Evolutionary conservation across 2,329 filamentous ascomycete species (phyloP), one percentile per base, ranked within the genome.

Genomic region (Neofusicoccum parvum): DNA sequence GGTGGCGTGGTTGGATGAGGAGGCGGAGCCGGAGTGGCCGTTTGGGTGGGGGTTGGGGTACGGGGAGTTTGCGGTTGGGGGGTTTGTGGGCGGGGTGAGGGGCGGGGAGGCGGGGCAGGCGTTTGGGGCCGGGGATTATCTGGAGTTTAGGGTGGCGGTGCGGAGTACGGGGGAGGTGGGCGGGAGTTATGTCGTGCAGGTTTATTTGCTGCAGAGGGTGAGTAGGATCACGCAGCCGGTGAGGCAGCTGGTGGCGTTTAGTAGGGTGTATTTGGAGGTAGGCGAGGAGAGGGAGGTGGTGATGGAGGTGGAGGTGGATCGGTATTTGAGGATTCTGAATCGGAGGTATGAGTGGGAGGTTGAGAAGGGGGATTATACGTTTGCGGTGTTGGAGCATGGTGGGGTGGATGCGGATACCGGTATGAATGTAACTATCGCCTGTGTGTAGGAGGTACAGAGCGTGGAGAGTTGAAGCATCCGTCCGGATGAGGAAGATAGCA

Each of bases 171-270:
- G 80, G 0, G 15, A 54, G 0, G 32, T 73, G 11, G 65, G 68
- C 2, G 80, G 80, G 3, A 78, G 76, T 43, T 78, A 80, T 66
- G 79, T 81, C 1, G 72, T 73, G 36, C 78, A 81, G 64, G 73
- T 81, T 3, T 83, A 83, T 65, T 69, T 78, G 5, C 69, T 83
- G 3, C 72, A 73, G 32, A 77, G 80, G 1, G 71, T 80, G 0
- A 79, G 76, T 1, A 73, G 75, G 2, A 78, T 81, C 17, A 76
- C 79, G 14, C 79, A 80, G 67, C 79, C 80, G 0, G 74, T 79
- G 1, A 79, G 74, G 65, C 80, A 83, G 68, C 74, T 83, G 4
- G 76, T 82, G 5, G 78, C 79, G 9, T 82, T 83, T 65, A 67
- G 72, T 36, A 71, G 80, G 1, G 73, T 80, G 1, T 78, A 82